These are phyloP conservation scores for Lactarius sanguifluus DNA, from an alignment of 768 basidiomycete genomes.

Conservation along the genomic window DNA sequence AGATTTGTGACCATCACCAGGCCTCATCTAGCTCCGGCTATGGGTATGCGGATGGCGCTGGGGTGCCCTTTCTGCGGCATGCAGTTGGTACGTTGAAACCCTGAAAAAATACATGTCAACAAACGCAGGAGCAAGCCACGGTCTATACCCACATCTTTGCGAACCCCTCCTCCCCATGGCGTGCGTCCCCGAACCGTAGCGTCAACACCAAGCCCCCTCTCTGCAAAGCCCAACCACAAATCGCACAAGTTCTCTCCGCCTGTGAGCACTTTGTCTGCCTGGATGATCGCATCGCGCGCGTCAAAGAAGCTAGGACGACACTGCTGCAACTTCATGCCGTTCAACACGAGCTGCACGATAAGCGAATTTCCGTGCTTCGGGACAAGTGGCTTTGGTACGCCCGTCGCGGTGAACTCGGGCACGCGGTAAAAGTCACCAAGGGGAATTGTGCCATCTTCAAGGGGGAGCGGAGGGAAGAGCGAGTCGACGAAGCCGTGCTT, in stretches of 20 bases:
- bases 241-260: slow-evolving; percentile 66
- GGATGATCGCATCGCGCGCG: slow-evolving; percentile 85
- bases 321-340: slow-evolving; percentile 93
- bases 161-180: too few relatives aligned
- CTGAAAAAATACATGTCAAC: slow-evolving; percentile 31
- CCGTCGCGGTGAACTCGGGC: slow-evolving; percentile 38
- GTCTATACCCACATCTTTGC: too few relatives aligned
- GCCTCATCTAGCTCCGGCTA: slow-evolving; percentile 36
- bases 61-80: slow-evolving; percentile 37
- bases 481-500: slow-evolving; percentile 79
- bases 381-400: slow-evolving; percentile 58
- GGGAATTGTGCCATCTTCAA: slow-evolving; percentile 62
- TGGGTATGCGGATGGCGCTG: slow-evolving; percentile 34
- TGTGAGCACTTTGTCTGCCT: slow-evolving; percentile 87
- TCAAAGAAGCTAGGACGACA: slow-evolving; percentile 91
- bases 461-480: slow-evolving; percentile 77
- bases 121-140: background rate
- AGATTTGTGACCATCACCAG: slow-evolving; percentile 31
- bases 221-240: too few relatives aligned
- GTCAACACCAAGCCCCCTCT: too few relatives aligned
- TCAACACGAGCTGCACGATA: slow-evolving; percentile 76
- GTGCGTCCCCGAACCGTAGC: too few relatives aligned
- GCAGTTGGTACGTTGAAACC: slow-evolving; percentile 44
- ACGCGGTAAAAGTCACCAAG: slow-evolving; percentile 73
- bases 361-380: slow-evolving; percentile 94